Percentiles rank a stretch among this genome's conserved stretches.
Conservation (phyloP, 2,329 filamentous ascomycete species). For the Xylaria multiplex region DNA sequence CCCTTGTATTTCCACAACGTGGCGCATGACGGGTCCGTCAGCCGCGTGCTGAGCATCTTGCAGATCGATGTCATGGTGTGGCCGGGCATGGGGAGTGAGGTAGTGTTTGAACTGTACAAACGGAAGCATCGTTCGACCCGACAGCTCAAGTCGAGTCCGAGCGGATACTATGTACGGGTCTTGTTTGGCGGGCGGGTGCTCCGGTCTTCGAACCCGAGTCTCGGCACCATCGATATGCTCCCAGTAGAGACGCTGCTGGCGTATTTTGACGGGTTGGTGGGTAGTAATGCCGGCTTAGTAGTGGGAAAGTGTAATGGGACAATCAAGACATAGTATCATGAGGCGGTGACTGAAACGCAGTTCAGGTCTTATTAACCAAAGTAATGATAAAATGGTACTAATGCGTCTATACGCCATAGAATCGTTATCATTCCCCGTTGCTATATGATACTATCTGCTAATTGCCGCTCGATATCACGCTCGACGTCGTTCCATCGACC, state of each 20-base stretch:
- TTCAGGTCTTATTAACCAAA: not conserved
- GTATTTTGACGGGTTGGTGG: slow-evolving; percentile 79
- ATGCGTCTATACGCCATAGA: slow-evolving; percentile 2
- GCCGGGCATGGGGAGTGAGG: slow-evolving; percentile 84
- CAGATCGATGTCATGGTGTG: slow-evolving; percentile 82
- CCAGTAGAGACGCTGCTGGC: slow-evolving; percentile 70
- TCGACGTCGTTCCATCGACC: slow-evolving; percentile 81
- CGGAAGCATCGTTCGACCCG: slow-evolving; percentile 5
- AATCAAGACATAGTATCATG: slow-evolving; percentile 10
- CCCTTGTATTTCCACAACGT: slow-evolving; percentile 77
- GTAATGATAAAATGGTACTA: slow-evolving; percentile 8
- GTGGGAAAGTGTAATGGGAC: slow-evolving; percentile 49
- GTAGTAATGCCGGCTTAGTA: slow-evolving; percentile 59
- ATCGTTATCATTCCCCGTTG: slow-evolving; percentile 24
- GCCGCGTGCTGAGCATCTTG: slow-evolving; percentile 73
- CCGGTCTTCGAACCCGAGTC: slow-evolving; percentile 71
- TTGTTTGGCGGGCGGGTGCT: slow-evolving; percentile 76
- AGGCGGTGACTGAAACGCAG: not conserved
- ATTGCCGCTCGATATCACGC: slow-evolving; percentile 46
- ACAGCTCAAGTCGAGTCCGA: slow-evolving; percentile 30
- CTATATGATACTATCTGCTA: slow-evolving; percentile 37
- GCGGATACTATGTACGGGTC: slow-evolving; percentile 68
- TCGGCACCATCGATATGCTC: slow-evolving; percentile 78
- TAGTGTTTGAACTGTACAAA: slow-evolving; percentile 78
- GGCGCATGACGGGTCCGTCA: slow-evolving; percentile 80